Base-by-base conservation (phyloP, 1,284 basidiomycete species). In the Fomitopsis palustris region DNA sequence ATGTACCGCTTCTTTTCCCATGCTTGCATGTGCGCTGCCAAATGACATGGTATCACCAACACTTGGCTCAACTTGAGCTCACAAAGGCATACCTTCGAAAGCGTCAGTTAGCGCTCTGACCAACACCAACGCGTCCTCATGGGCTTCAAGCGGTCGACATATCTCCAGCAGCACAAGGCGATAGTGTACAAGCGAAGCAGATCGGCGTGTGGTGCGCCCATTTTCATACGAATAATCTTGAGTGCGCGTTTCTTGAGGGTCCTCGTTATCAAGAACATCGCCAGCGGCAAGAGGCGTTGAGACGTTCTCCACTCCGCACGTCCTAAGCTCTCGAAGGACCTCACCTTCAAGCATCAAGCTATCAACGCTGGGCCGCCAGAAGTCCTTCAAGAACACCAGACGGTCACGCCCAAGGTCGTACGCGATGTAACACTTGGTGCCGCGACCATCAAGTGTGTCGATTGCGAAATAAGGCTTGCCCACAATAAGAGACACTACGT, bases 91-190 rank as follows among this genome's bases (percentile, higher is more conserved):
- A 61, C 60, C 60, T 31, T 47, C 25, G 10, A 58, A 25, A 6
- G 60, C 60, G 21, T 51, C 51, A 16, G 10, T 35, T 7, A 61
- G 29, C 4, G n/a, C 47, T 35, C 31, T 29, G 12, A 53, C 49
- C 8, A 61, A 31, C 51, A 58, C 47, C 9, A 12, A 33, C 4
- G 35, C 14, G 27, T 42, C 27, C 29, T 21, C 41, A 45, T 55
- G 55, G 10, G 33, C 31, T 31, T 53, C 41, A 12, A 61, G 49
- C n/a, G 53, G 56, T 19, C 56, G 45, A 8, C 60, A 47, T 14
- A 58, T 43, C 23, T 58, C 56, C 31, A 39, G 49, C 17, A 61
- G 33, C n/a, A 61, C 57, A 7, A 61, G 31, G 1, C 60, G 56
- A 17, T 39, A 53, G 42, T 61, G 60, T 14, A 33, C 33, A 5